Conservation (phyloP, 192 early-diverging fungal species). For the Backusella tarrabulga region DNA sequence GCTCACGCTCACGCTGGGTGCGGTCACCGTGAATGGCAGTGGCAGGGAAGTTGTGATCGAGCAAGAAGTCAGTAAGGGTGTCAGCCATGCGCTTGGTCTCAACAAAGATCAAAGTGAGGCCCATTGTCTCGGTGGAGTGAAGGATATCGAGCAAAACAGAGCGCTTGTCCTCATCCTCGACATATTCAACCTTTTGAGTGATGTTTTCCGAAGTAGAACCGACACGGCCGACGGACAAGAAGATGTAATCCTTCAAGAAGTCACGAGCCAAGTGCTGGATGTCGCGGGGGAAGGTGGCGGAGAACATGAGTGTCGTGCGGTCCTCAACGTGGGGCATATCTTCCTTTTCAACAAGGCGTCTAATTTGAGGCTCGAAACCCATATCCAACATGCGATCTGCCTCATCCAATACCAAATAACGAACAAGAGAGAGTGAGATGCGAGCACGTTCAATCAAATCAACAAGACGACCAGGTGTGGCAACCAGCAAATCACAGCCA, state of each 20-base stretch:
- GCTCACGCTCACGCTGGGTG: conserved; percentile 66
- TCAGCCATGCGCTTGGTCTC: conserved; percentile 97
- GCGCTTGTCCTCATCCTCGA: conserved; percentile 94
- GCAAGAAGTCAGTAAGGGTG: conserved; percentile 83
- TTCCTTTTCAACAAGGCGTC: conserved; percentile 84
- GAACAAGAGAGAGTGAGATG: conserved; percentile 72
- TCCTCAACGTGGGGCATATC: conserved; percentile 65
- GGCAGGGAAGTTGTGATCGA: conserved; percentile 71
- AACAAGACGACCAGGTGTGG: conserved; percentile 96
- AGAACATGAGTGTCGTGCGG: conserved; percentile 94
- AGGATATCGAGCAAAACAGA: conserved; percentile 88
- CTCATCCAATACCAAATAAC: conserved; percentile 92
- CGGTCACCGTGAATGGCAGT: conserved; percentile 76
- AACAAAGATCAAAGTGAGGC: conserved; percentile 93
- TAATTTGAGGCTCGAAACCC: conserved; percentile 93
- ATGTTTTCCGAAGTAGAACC: conserved; percentile 98
- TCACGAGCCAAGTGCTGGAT: conserved; percentile 86
- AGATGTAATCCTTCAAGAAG: conserved; percentile 84
- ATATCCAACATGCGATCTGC: conserved; percentile 98
- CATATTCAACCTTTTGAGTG: conserved; percentile 90
- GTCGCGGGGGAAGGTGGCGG: conserved; percentile 91
- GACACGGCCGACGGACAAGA: conserved; percentile 91
- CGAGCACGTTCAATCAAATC: conserved; percentile 89
- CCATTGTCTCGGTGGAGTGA: conserved; percentile 51
- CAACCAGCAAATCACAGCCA: conserved; percentile 92